Evolutionary conservation across 2,329 filamentous ascomycete genomes (phyloP), one percentile per base, ranked within the genome.

Genomic region (Fusarium albosuccineum): DNA sequence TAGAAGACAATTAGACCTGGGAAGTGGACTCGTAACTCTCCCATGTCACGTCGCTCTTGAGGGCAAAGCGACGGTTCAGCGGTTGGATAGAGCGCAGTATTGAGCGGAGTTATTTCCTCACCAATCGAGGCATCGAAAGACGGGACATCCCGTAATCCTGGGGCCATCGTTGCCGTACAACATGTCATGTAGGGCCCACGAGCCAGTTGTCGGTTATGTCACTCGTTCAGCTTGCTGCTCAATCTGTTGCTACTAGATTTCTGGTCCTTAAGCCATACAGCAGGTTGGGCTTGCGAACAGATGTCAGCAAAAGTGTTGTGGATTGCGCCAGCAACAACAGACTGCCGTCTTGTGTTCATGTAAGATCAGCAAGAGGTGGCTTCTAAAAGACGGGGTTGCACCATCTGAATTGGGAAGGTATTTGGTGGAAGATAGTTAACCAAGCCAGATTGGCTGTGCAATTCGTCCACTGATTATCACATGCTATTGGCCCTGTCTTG

Each of bases 101-200:
- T 62, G 64, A 68, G 61, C 51, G 58, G 56, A 70, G 64, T 53
- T 71, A 64, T 72, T 56, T 59, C 65, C 52, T 51, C 45, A 61
- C 68, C 58, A 71, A 71, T 71, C 57, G 64, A 71, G 57, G 67
- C 54, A 63, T 50, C 50, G 59, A 42, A 59, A 54, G 69, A 70
- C 57, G 59, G 69, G 66, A 56, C 37, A 55, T 66, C 46, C 44
- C 29, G 37, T 50, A 40, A 57, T 54, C 33, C 33, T 37, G 10
- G 46, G 26, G 17, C 40, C 48, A 42, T 37, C 34, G 26, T 54
- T 29, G 22, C 33, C 9, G 33, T 36, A 11, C 14, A 37, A 7
- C 40, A 30, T 56, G 34, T 50, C 56, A 45, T 54, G 49, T 49
- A 54, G 51, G 49, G 36, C 33, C 27, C 30, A 56, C 53, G 57